These are phyloP conservation scores for Arthromyces matolae DNA, from an alignment of 768 basidiomycete species.

Conservation along the genomic window DNA sequence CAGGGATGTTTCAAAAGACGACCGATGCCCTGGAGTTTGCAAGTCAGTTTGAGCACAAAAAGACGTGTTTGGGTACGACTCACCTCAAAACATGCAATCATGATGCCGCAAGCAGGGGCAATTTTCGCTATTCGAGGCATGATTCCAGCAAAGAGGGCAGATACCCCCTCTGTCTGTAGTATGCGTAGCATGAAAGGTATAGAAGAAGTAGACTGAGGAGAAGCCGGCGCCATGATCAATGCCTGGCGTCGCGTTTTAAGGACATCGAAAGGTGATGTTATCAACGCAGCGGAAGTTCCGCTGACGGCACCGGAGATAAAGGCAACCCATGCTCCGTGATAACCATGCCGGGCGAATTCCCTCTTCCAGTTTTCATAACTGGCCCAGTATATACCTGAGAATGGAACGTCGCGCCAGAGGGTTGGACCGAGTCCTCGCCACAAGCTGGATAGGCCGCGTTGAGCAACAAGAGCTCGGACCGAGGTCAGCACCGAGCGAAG, in stretches of 20 bases:
- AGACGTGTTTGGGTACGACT: conserved; percentile 17
- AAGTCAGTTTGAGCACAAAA: conserved; percentile 11
- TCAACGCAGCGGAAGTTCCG: conserved; percentile 79
- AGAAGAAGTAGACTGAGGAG: conserved; percentile 42
- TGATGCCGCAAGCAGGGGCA: conserved; percentile 96
- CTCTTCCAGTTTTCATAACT: conserved; percentile 85
- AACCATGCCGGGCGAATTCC: conserved; percentile 47
- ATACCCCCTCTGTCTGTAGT: conserved; percentile 70
- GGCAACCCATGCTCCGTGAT: conserved; percentile 62
- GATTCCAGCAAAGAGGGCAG: conserved; percentile 80
- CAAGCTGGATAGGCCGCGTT: conserved; percentile 64
- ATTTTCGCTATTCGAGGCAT: conserved; percentile 91
- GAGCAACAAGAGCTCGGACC: conserved; percentile 54
- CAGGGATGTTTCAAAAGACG: conserved; percentile 40
- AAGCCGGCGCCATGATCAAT: conserved; percentile 58
- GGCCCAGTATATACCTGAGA: conserved; percentile 96
- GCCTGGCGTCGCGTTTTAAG: conserved; percentile 94
- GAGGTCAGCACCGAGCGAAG: conserved; percentile 69
- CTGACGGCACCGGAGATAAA: conserved; percentile 90
- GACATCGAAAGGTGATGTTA: conserved; percentile 96
- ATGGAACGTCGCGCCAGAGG: conserved; percentile 96
- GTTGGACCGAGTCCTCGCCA: conserved; percentile 93
- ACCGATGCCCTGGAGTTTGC: conserved; percentile 51
- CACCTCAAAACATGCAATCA: conserved; percentile 96
- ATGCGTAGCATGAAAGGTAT: conserved; percentile 67